Percentiles rank a stretch among this genome's conserved stretches.
Conservation (phyloP, 2,329 filamentous ascomycete genomes). For the Penicillium concentricum region DNA sequence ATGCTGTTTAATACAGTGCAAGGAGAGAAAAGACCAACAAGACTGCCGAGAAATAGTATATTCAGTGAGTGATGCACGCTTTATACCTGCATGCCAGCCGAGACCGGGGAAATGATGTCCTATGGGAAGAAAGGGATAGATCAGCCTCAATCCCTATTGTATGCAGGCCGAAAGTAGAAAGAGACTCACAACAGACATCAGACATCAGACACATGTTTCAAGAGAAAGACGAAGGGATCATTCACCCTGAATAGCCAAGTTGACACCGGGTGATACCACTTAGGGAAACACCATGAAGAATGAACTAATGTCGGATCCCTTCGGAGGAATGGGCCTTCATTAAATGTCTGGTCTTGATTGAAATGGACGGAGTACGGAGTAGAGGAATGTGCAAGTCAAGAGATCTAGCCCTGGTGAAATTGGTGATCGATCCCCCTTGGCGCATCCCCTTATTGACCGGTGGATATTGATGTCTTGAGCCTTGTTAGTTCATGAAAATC, state of each 20-base stretch:
- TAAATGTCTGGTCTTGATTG: background rate
- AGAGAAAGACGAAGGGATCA: background rate
- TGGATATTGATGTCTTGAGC: background rate
- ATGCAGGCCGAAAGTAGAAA: background rate
- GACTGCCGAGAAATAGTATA: background rate
- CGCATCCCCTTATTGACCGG: background rate
- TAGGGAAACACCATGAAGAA: background rate
- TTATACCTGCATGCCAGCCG: background rate
- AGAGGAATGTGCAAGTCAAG: constrained; percentile 1
- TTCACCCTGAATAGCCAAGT: background rate
- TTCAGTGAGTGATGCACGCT: background rate
- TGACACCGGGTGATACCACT: background rate
- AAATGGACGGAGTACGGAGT: background rate
- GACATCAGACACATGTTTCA: constrained; percentile 13
- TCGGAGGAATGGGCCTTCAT: background rate
- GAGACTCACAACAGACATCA: background rate
- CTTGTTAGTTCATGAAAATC: background rate
- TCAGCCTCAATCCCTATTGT: background rate
- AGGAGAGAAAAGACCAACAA: background rate
- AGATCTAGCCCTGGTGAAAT: background rate
- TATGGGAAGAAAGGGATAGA: background rate
- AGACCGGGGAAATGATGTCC: background rate
- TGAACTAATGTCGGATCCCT: background rate
- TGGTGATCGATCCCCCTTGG: background rate
- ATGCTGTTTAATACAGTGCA: background rate